A percentile compares a stretch with the other conserved stretches of the same genome.
These are phyloP conservation scores for Turritis glabra DNA, from an alignment of 345 rosid genomes.

Conservation along the genomic window DNA sequence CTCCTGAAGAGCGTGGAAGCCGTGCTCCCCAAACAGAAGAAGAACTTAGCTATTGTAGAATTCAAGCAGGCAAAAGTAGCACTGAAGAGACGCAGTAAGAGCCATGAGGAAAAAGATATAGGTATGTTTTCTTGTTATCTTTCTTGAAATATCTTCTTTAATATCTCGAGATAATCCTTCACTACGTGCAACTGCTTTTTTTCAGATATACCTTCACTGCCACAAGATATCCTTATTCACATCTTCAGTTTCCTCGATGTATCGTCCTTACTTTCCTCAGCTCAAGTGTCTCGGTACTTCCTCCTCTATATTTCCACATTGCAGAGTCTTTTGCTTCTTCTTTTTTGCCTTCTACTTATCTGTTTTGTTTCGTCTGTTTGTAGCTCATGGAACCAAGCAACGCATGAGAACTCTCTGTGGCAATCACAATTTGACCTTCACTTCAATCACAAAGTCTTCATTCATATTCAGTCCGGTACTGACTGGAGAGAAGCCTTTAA, in stretches of 20 bases:
- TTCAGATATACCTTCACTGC: constrained; percentile 61
- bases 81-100: constrained; percentile 56
- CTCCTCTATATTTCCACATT: constrained; percentile 5
- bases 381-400: constrained; percentile 82
- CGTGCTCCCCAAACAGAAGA: constrained; percentile 82
- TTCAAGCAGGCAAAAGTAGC: constrained; percentile 81
- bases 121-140: constrained; percentile 36
- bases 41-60: constrained; percentile 60
- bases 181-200: not conserved
- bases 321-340: not conserved
- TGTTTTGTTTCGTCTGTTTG: constrained; percentile 22
- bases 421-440: constrained; percentile 43
- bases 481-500: constrained; percentile 70
- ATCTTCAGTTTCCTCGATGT: constrained; percentile 71
- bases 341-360: not conserved
- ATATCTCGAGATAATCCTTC: not conserved
- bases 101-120: constrained; percentile 43
- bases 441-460: constrained; percentile 37
- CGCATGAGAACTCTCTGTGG: constrained; percentile 62
- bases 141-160: not conserved
- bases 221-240: constrained; percentile 65
- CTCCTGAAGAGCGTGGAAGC: constrained; percentile 71
- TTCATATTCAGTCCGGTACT: constrained; percentile 25
- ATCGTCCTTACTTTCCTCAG: constrained; percentile 56
- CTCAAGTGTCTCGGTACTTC: constrained; percentile 65